Base-by-base conservation (phyloP, 78 protist species). In the Chrysochromulina tobinii region DNA sequence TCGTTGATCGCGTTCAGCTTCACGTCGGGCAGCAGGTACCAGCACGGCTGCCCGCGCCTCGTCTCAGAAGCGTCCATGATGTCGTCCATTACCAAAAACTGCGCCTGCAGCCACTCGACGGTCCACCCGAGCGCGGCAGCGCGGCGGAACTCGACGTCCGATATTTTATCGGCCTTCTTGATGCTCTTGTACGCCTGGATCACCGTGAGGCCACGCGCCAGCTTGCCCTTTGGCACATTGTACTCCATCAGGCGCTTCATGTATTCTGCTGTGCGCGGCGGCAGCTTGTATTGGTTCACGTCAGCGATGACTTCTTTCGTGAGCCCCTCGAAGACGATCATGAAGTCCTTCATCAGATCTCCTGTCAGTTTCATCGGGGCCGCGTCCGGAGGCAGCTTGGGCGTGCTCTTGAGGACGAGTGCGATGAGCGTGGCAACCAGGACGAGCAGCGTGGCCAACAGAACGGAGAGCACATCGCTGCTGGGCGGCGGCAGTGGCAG, bases 21-120 rank as follows among this genome's bases (percentile, higher is more conserved):
- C 64, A 98, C 97, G 17, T 88, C 88, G 21, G 5, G 72, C 59
- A 69, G 57, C 54, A 90, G 48, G 90, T 97, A 97, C 99, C 99
- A 98, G 84, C 99, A 98, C 55, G 97, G 97, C 69, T 94, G 88
- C 6, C 99, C 99, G 9, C 99, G 92, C 50, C 99, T 94, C 2
- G 98, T 98, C 38, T 83, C 55, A 0, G 98, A 95, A 23, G 86
- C 90, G 87, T 99, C 99, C 99, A 98, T 98, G 79, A 98, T 90
- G 88, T 99, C 99, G 67, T 99, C 99, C 21, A 98, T 94, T 17
- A 99, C 98, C 54, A 98, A 11, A 2, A 91, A 85, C 18, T 38
- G 58, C 50, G 27, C 83, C 81, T 88, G 83, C 25, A 85, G 73
- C 97, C 94, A 96, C 91, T 97, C 98, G 61, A 97, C 92, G 85